Evolutionary conservation across 208 protist genomes (phyloP).

Genomic region (Wallacemonas sp.): DNA sequence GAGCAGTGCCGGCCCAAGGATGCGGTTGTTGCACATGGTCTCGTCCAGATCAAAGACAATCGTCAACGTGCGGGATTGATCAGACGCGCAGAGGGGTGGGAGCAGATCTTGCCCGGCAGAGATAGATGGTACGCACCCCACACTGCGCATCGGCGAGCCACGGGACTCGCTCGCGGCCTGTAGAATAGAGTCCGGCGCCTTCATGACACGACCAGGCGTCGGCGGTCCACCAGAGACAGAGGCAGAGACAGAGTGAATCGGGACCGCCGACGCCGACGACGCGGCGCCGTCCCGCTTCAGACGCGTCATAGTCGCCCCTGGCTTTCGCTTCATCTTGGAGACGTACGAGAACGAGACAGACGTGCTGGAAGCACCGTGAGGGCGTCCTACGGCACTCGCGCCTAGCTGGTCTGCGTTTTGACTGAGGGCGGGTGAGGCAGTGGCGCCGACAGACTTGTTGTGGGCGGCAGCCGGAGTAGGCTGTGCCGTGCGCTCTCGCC

Average conservation of each 20-base stretch:
- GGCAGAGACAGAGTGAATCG: too few species aligned
- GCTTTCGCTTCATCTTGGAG: background rate
- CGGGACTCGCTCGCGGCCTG: constrained; percentile 13
- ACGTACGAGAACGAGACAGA: background rate
- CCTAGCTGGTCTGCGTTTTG: too few species aligned
- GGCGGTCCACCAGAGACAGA: too few species aligned
- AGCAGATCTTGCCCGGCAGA: constrained; percentile 27
- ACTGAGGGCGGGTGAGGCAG: too few species aligned
- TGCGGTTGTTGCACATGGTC: constrained; percentile 88
- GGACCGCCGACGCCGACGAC: too few species aligned
- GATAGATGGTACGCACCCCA: background rate
- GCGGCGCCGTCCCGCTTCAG: background rate
- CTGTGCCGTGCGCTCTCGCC: too few species aligned
- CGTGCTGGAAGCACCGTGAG: background rate
- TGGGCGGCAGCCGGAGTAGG: too few species aligned
- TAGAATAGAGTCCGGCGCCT: constrained; percentile 7
- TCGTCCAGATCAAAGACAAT: constrained; percentile 93
- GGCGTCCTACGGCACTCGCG: too few species aligned
- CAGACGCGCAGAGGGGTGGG: constrained; percentile 38
- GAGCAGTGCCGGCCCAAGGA: constrained; percentile 51
- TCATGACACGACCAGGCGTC: background rate
- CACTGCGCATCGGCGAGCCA: constrained; percentile 8
- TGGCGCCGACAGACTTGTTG: too few species aligned
- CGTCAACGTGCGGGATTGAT: constrained; percentile 66
- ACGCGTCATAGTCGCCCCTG: constrained; percentile 8